Conservation (phyloP, 192 early-diverging fungal species). For the Phlyctochytrium bullatum region DNA sequence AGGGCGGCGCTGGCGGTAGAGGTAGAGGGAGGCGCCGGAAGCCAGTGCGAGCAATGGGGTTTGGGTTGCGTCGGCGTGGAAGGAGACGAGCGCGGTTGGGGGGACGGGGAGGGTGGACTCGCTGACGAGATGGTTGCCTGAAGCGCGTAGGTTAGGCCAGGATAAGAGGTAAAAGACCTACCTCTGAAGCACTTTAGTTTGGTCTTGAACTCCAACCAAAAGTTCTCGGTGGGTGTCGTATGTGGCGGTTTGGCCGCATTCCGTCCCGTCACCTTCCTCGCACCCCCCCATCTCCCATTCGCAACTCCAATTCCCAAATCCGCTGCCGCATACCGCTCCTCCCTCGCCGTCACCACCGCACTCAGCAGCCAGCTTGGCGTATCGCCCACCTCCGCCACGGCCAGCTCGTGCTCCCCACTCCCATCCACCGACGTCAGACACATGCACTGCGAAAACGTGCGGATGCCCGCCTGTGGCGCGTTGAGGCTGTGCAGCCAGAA, state of each 20-base stretch:
- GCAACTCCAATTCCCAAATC: too few species aligned
- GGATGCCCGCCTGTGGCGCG: background rate
- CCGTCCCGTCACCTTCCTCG: background rate
- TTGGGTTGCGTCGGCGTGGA: slow-evolving; percentile 21
- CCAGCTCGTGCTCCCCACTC: background rate
- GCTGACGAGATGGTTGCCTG: slow-evolving; percentile 14
- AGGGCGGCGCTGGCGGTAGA: slow-evolving; percentile 13
- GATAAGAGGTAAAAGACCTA: background rate
- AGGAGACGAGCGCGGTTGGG: slow-evolving; percentile 15
- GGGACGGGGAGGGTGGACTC: slow-evolving; percentile 12
- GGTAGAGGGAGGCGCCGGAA: slow-evolving; percentile 11
- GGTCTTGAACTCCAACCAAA: background rate
- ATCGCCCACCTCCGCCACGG: slow-evolving; percentile 1
- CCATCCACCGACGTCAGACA: background rate
- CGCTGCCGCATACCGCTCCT: too few species aligned
- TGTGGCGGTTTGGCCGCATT: background rate
- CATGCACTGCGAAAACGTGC: slow-evolving; percentile 6
- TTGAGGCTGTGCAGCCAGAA: background rate
- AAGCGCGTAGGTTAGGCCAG: background rate
- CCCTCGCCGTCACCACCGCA: too few species aligned
- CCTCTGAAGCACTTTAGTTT: background rate
- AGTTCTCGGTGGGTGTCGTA: background rate
- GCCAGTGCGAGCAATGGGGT: slow-evolving; percentile 17
- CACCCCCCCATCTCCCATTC: too few species aligned
- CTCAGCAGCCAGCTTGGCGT: background rate